These are phyloP conservation scores for Epithemia pelagica DNA, from an alignment of 108 stramenopile genomes.

Conservation along the genomic window DNA sequence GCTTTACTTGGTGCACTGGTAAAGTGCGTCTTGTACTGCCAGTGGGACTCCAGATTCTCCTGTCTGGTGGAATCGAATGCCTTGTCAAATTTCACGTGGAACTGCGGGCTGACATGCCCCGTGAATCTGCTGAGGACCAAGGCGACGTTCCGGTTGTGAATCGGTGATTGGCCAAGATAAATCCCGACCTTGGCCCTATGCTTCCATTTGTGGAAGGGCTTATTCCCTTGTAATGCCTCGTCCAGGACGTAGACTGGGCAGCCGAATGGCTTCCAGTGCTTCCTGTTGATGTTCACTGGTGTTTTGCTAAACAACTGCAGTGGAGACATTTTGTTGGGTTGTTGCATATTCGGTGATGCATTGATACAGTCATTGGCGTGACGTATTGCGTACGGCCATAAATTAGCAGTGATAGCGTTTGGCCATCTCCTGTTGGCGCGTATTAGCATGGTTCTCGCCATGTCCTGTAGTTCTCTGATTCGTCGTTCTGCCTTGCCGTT, in stretches of 20 bases:
- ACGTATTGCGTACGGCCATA: slow-evolving; percentile 34
- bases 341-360: neutral
- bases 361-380: slow-evolving; percentile 16
- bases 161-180: slow-evolving; percentile 28
- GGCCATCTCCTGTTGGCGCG: slow-evolving; percentile 25
- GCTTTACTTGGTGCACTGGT: neutral
- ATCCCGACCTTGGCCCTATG: slow-evolving; percentile 25
- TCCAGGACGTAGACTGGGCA: slow-evolving; percentile 21
- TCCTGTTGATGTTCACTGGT: slow-evolving; percentile 8
- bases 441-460: slow-evolving; percentile 15
- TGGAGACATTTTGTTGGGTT: slow-evolving; percentile 3
- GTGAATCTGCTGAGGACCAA: slow-evolving; percentile 27
- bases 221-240: slow-evolving; percentile 2
- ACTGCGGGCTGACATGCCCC: slow-evolving; percentile 34
- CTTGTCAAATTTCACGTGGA: slow-evolving; percentile 23
- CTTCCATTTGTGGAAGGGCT: slow-evolving; percentile 28
- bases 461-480: slow-evolving; percentile 20
- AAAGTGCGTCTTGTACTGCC: slow-evolving; percentile 7
- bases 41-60: slow-evolving; percentile 6
- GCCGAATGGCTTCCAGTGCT: slow-evolving; percentile 19
- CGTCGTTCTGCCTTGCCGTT: slow-evolving; percentile 24
- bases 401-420: slow-evolving; percentile 6
- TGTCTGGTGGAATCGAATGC: slow-evolving; percentile 22
- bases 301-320: slow-evolving; percentile 5
- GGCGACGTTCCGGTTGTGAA: slow-evolving; percentile 22